These are phyloP conservation scores for Penicillium macrosclerotiorum DNA, from an alignment of 495 filamentous ascomycete genomes.

Conservation along the genomic window DNA sequence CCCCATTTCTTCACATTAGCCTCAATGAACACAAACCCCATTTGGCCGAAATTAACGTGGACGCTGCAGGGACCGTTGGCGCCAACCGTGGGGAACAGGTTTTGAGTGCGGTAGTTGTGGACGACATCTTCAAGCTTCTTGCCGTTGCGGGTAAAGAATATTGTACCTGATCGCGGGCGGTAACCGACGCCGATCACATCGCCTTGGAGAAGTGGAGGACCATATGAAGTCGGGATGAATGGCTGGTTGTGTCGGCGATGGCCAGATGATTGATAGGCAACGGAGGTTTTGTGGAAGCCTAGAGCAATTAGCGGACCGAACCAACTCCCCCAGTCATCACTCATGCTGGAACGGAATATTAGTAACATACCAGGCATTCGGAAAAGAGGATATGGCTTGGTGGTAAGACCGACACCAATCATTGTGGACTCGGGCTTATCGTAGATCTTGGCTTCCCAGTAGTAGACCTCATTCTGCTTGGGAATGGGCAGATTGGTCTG, in stretches of 20 bases:
- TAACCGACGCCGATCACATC: conserved; percentile 97
- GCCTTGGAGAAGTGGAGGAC: conserved; percentile 80
- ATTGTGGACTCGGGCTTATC: conserved; percentile 88
- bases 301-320: conserved; percentile 16
- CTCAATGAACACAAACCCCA: conserved; percentile 98
- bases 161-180: conserved; percentile 85
- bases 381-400: conserved; percentile 95
- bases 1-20: conserved; percentile 99
- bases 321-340: too few species aligned
- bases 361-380: conserved; percentile 74
- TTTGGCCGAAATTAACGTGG: conserved; percentile 97
- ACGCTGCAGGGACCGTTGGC: conserved; percentile 89
- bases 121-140: conserved; percentile 93
- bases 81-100: conserved; percentile 94
- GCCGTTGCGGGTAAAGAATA: conserved; percentile 98
- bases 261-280: conserved; percentile 86
- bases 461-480: conserved; percentile 98
- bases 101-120: conserved; percentile 91
- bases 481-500: conserved; percentile 95
- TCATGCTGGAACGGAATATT: background rate
- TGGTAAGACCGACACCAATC: conserved; percentile 87
- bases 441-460: conserved; percentile 98
- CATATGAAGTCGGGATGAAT: conserved; percentile 74
- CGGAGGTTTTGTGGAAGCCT: conserved; percentile 90
- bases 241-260: conserved; percentile 89